Percentiles rank a stretch among this genome's conserved stretches.
Evolutionary conservation across 2,329 filamentous ascomycete species (phyloP).

Genomic region (Aspergillus sp.): DNA sequence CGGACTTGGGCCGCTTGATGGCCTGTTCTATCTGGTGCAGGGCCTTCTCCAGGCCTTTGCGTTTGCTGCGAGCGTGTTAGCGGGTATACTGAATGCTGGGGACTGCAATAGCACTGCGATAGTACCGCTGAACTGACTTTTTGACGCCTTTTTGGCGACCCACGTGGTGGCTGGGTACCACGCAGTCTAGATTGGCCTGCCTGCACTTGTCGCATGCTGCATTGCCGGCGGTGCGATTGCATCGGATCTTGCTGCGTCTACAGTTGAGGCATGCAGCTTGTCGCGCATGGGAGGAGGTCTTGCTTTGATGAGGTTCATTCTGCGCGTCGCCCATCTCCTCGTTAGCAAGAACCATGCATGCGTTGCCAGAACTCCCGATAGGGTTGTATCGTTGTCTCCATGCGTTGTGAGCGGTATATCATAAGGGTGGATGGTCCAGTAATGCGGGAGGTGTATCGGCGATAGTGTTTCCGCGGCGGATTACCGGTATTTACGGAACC

Average conservation of each 20-base stretch:
- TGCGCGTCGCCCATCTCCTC: constrained; percentile 12
- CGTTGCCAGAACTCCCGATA: not conserved
- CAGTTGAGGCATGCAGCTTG: constrained; percentile 62
- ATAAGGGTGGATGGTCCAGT: too few species aligned
- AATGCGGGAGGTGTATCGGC: too few species aligned
- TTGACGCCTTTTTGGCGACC: constrained; percentile 75
- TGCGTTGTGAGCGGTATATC: too few species aligned
- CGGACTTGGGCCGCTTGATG: constrained; percentile 54
- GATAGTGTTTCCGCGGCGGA: too few species aligned
- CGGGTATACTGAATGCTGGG: not conserved
- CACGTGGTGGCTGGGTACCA: constrained; percentile 70
- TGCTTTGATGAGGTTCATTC: constrained; percentile 5
- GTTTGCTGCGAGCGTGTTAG: constrained; percentile 56
- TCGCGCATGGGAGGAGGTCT: constrained; percentile 21
- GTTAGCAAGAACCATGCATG: not conserved
- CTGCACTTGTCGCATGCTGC: constrained; percentile 61
- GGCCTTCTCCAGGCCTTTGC: constrained; percentile 71
- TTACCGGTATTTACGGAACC: too few species aligned
- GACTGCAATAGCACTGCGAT: too few species aligned
- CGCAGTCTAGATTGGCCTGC: constrained; percentile 59
- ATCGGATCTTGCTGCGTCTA: constrained; percentile 67
- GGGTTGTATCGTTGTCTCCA: too few species aligned
- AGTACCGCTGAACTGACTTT: constrained; percentile 51
- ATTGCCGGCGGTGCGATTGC: constrained; percentile 56
- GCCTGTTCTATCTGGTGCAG: constrained; percentile 73